Conservation (phyloP, 2,329 filamentous ascomycete genomes). For the Venturia carpophila region DNA sequence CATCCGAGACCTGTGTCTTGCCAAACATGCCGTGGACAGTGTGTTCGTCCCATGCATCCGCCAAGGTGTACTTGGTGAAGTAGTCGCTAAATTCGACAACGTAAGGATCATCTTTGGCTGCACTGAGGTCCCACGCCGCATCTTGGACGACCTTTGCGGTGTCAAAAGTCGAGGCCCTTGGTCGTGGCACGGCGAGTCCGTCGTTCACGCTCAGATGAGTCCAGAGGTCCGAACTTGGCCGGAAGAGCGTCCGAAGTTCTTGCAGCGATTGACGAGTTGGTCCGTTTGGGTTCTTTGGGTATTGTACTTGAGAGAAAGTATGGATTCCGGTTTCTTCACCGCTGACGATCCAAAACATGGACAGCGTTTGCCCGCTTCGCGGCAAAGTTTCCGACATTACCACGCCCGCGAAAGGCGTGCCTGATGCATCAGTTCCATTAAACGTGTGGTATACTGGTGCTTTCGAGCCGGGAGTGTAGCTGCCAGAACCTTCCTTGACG, state of each 20-base stretch:
- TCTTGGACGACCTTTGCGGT: slow-evolving; percentile 51
- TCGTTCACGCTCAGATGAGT: slow-evolving; percentile 53
- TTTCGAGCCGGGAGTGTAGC: slow-evolving; percentile 1
- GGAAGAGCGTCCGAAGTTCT: slow-evolving; percentile 54
- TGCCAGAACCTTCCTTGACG: background rate
- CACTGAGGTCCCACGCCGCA: slow-evolving; percentile 54
- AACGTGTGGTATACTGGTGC: slow-evolving; percentile 1
- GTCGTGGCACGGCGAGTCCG: slow-evolving; percentile 46
- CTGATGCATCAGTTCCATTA: background rate
- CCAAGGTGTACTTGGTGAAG: slow-evolving; percentile 60
- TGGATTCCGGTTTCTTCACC: slow-evolving; percentile 57
- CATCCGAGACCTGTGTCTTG: background rate
- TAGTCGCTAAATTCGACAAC: slow-evolving; percentile 50
- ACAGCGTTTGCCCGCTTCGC: slow-evolving; percentile 50
- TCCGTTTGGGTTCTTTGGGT: slow-evolving; percentile 49
- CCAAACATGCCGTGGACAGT: slow-evolving; percentile 46
- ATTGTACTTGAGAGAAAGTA: slow-evolving; percentile 52
- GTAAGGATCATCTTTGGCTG: slow-evolving; percentile 48
- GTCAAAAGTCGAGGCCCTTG: slow-evolving; percentile 36
- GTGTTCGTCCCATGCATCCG: slow-evolving; percentile 51
- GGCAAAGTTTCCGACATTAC: slow-evolving; percentile 53
- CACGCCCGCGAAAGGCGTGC: slow-evolving; percentile 48
- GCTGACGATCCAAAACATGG: slow-evolving; percentile 58
- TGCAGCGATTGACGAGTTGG: slow-evolving; percentile 46
- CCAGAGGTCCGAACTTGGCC: slow-evolving; percentile 53